These are phyloP conservation scores for Suillus fuscotomentosus DNA, from an alignment of 768 basidiomycete species.

Conservation along the genomic window DNA sequence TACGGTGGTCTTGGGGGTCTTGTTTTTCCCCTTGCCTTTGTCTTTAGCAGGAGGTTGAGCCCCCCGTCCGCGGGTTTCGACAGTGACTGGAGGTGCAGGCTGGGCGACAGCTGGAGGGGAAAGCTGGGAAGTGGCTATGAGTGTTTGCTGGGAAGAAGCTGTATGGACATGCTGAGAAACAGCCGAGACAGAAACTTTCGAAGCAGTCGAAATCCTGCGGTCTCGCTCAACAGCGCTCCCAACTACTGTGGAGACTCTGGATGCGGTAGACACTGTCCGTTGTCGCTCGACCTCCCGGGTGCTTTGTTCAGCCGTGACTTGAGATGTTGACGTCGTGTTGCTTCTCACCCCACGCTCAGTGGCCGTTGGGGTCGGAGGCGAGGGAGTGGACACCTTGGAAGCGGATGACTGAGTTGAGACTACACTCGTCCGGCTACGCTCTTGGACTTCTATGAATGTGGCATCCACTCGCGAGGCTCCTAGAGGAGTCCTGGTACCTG, in stretches of 20 bases:
- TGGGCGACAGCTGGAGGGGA: neutral
- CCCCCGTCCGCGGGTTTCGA: constrained; percentile 11
- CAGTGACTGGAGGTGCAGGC: neutral
- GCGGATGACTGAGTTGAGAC: constrained; percentile 19
- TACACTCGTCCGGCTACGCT: constrained; percentile 23
- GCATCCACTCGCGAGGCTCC: constrained; percentile 26
- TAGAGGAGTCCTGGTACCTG: constrained; percentile 31
- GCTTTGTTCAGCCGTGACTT: constrained; percentile 7
- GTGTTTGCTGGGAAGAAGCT: constrained; percentile 17
- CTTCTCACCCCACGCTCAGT: neutral
- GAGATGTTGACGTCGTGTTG: constrained; percentile 4
- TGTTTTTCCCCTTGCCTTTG: constrained; percentile 18
- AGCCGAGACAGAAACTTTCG: constrained; percentile 42
- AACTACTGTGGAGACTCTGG: constrained; percentile 21
- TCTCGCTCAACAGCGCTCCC: constrained; percentile 23
- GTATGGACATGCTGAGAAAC: neutral
- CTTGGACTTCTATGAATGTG: constrained; percentile 28
- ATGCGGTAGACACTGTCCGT: constrained; percentile 24
- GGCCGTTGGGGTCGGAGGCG: constrained; percentile 12
- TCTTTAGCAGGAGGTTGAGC: constrained; percentile 19
- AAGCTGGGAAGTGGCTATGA: neutral
- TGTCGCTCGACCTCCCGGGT: constrained; percentile 27
- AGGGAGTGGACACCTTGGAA: constrained; percentile 12
- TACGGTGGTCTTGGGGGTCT: constrained; percentile 22
- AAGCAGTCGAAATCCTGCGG: constrained; percentile 22